These are phyloP conservation scores for Cyathus striatus DNA, from an alignment of 768 basidiomycete genomes.

Conservation along the genomic window DNA sequence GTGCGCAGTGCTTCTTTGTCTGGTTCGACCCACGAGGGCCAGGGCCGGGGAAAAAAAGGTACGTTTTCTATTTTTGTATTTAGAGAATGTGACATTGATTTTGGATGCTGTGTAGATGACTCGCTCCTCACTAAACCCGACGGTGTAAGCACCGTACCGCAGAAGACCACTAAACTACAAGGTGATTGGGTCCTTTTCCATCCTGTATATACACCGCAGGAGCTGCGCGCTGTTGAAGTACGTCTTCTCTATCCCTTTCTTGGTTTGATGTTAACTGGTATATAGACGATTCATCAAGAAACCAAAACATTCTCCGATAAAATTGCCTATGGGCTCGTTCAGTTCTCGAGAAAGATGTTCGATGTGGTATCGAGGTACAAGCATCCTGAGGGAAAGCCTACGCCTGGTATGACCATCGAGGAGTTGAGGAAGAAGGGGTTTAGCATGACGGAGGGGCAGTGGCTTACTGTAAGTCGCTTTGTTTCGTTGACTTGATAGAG, in stretches of 20 bases:
- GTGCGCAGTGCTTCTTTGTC: too few species aligned
- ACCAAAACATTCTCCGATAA: constrained; percentile 69
- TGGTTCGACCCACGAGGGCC: too few species aligned
- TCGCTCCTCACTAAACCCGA: constrained; percentile 38
- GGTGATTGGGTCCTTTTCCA: constrained; percentile 93
- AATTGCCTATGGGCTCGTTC: constrained; percentile 62
- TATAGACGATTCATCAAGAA: constrained; percentile 64
- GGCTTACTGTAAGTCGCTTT: constrained; percentile 56
- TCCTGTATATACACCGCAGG: constrained; percentile 80
- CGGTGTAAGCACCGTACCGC: constrained; percentile 50
- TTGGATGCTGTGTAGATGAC: too few species aligned
- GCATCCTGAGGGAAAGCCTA: constrained; percentile 58
- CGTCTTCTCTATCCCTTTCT: too few species aligned
- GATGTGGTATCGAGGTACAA: constrained; percentile 87
- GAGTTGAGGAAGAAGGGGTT: constrained; percentile 75
- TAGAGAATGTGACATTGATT: too few species aligned
- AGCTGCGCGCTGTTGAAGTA: constrained; percentile 71
- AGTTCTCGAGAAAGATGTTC: constrained; percentile 57
- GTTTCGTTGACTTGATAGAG: neutral
- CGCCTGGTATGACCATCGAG: constrained; percentile 59
- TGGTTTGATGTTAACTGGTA: too few species aligned
- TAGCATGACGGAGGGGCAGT: constrained; percentile 67
- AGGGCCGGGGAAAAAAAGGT: too few species aligned
- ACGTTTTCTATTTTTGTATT: too few species aligned
- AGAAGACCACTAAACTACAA: constrained; percentile 44